Conservation (phyloP, 2,329 filamentous ascomycete species). For the Cadophora malorum region DNA sequence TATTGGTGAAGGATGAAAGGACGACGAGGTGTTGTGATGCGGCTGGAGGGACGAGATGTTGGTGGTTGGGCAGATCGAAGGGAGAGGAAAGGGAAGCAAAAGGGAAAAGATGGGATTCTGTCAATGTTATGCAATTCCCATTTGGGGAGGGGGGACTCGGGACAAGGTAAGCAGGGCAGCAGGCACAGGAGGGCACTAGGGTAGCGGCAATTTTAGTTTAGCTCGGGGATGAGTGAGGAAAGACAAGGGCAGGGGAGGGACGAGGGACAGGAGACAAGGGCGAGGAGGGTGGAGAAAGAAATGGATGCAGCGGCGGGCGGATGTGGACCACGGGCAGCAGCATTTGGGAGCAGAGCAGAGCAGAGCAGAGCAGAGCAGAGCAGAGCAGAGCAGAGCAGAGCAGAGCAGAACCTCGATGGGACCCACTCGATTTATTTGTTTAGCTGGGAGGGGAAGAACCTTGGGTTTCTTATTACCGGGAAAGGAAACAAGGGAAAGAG, state of each 20-base stretch:
- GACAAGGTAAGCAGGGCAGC: neutral
- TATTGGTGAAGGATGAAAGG: neutral
- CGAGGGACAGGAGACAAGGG: neutral
- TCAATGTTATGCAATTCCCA: constrained; percentile 17
- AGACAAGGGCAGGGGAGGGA: neutral
- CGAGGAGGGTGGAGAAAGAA: too few species aligned
- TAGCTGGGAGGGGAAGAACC: too few species aligned
- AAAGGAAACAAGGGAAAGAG: neutral
- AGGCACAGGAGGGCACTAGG: neutral
- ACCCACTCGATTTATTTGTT: too few species aligned
- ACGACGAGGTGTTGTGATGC: neutral
- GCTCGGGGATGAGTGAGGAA: neutral
- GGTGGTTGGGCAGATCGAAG: neutral
- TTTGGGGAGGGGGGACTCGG: neutral
- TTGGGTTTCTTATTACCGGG: too few species aligned
- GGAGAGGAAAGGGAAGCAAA: neutral
- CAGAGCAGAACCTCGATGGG: too few species aligned
- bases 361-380: too few species aligned
- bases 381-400: too few species aligned
- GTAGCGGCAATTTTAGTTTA: constrained; percentile 6
- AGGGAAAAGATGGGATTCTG: constrained; percentile 16
- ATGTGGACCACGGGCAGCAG: too few species aligned
- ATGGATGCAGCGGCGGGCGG: too few species aligned
- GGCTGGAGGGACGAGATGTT: neutral
- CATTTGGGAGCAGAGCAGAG: too few species aligned